Base-by-base conservation (phyloP, 1,139 yeast species). In the Hansenula anomala region DNA sequence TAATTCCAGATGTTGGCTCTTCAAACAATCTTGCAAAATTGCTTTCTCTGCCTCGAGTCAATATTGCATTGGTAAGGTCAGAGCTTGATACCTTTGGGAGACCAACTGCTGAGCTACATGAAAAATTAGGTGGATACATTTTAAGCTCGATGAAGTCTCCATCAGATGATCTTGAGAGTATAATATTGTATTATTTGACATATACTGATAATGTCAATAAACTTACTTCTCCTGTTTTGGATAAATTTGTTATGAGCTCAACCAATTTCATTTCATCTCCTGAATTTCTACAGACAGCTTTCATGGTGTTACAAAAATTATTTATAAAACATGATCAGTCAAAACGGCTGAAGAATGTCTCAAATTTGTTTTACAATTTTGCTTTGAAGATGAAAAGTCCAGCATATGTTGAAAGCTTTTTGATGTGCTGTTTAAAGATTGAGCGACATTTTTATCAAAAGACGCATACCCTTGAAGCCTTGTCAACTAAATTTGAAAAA, bases 361-460 rank as follows among this genome's bases (percentile, higher is more conserved):
- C 60, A 4, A 63, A 58, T 37, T 44, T 63, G 15, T 41, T 55
- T 12, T 62, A 56, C 32, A 62, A 62, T 39, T 38, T 46, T 10
- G 56, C 51, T 40, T 28, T 53, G 8, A 39, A 38, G 12, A 17
- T 43, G 3, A 42, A 53, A 5, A 40, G 48, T 3, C 33, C 34
- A 9, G 24, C 37, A 5, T 37, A 39, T 13, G 30, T 26, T 11
- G 14, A 26, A 3, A 19, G 20, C 1, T 50, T 42, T 36, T 28
- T 41, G 11, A 14, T 17, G 12, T 22, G 33, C 6, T 46, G 49
- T 7, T 33, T 47, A 19, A 17, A 23, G 2, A 31, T 44, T 12
- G 50, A 45, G 36, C 24, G 26, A 13, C 16, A 39, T 6, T 34
- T 52, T 12, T 42, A 10, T 7, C 23, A 19, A 10, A 10, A 28